phyloP scores from a whole-genome alignment of 2,329 filamentous ascomycete species.

The Verticillium nonalfalfae region DNA sequence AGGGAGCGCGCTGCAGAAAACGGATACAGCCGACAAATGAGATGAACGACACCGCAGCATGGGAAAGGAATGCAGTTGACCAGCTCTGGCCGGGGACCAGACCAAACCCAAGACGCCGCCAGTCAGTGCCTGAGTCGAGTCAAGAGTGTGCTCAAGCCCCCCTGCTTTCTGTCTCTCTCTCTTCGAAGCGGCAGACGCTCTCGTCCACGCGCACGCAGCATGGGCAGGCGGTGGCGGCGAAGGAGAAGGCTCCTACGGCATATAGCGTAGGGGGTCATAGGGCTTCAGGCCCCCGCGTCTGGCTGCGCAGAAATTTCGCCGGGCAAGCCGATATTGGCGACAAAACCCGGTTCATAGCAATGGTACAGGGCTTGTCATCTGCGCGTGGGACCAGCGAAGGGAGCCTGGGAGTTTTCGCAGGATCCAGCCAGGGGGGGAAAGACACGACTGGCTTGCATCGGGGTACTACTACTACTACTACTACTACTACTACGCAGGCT shows the following conservation, averaged over 20 bases:
- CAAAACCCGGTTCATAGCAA: constrained; percentile 1
- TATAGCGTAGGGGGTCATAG: not conserved
- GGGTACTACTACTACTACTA: constrained; percentile 5
- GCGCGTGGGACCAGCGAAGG: constrained; percentile 4
- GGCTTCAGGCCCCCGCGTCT: not conserved
- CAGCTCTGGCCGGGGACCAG: not conserved
- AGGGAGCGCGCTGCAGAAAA: constrained; percentile 5
- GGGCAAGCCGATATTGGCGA: not conserved
- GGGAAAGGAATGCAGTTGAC: not conserved
- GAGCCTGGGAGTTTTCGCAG: not conserved
- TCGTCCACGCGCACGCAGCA: too few relatives aligned
- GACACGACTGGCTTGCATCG: constrained; percentile 7
- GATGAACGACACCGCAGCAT: not conserved
- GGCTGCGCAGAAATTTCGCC: not conserved
- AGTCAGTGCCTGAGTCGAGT: not conserved
- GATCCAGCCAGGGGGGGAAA: not conserved
- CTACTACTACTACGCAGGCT: constrained; percentile 7
- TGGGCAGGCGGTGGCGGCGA: not conserved
- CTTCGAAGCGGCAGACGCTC: too few relatives aligned
- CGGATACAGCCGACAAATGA: constrained; percentile 7
- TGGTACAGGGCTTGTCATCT: constrained; percentile 5
- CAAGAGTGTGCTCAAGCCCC: not conserved
- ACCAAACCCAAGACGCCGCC: not conserved
- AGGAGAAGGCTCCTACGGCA: not conserved
- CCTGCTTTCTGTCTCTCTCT: not conserved